Evolutionary conservation across 1,139 yeast genomes (phyloP), one percentile per base, ranked within the genome.

Genomic region (Sugiyamaella japonica): DNA sequence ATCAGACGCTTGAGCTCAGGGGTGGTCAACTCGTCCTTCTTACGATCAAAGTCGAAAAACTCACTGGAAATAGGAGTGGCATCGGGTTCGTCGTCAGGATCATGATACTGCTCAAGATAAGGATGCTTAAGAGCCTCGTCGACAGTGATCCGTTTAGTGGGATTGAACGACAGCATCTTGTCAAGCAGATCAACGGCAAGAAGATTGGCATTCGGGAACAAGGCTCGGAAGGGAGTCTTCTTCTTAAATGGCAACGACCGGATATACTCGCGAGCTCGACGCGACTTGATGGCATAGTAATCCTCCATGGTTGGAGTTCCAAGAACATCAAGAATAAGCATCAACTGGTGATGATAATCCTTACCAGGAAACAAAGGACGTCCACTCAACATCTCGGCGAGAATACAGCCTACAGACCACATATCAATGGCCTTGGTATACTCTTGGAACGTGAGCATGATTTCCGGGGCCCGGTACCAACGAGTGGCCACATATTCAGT

Each of bases 381-480:
- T 39, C 95, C 89, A 54, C 85, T 77, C 46, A 90, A 76, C 89
- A 93, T 85, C 70, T 93, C 99, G 0, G 97, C 98, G 56, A 93
- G 73, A 54, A 93, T 91, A 71, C 99, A 93, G 3, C 99, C 99
- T 44, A 90, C 91, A 1, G 96, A 86, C 99, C 99, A 93, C 58
- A 91, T 84, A 71, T 93, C 99, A 65, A 93, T 91, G 15, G 97
- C 97, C 57, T 91, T 88, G 28, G 97, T 87, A 72, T 93, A 93
- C 67, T 88, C 91, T 59, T 91, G 93, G 66, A 90, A 86, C 1
- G 97, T 89, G 53, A 93, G 78, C 98, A 91, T 91, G 68, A 91
- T 91, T 67, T 91, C 98, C 0, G 98, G 98, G 1, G 98, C 98
- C 52, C 98, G 76, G 72, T 91, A 91, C 98, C 98, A 91, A 64